Evolutionary conservation across 257 asterid genomes (phyloP).

Genomic region (Solanum chilense): DNA sequence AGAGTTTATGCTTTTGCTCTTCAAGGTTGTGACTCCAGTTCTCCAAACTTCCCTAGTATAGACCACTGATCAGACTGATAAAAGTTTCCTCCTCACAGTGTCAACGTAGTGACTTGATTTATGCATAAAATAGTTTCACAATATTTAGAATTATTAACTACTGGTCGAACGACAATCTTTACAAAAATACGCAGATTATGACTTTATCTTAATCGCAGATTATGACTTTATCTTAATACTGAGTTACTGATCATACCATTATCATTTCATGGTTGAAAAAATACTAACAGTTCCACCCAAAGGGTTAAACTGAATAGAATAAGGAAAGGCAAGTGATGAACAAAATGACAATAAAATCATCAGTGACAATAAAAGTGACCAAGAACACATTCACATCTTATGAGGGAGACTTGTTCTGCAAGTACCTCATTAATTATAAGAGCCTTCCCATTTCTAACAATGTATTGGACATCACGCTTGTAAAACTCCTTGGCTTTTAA

Average conservation of each 20-base stretch:
- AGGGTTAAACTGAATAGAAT: neutral
- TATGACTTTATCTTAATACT: neutral
- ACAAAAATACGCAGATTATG: neutral
- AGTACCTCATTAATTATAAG: slow-evolving; percentile 86
- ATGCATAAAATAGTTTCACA: neutral
- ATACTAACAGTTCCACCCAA: neutral
- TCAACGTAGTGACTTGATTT: neutral
- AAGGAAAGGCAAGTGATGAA: neutral
- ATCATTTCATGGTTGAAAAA: neutral
- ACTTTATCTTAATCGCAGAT: neutral
- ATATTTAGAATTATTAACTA: neutral
- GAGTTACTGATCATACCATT: neutral
- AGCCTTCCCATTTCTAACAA: slow-evolving; percentile 83
- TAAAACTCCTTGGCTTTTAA: slow-evolving; percentile 93
- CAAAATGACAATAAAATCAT: neutral
- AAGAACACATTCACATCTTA: neutral
- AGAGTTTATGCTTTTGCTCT: neutral
- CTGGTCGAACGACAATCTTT: neutral
- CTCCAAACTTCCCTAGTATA: neutral
- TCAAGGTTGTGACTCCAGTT: neutral
- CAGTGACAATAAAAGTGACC: neutral
- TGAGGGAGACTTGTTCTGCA: neutral
- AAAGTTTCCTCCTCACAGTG: neutral
- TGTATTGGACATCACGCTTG: slow-evolving; percentile 87
- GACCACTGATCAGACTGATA: neutral